Base-by-base conservation (phyloP, 2,329 filamentous ascomycete genomes). In the Fusarium decemcellulare region DNA sequence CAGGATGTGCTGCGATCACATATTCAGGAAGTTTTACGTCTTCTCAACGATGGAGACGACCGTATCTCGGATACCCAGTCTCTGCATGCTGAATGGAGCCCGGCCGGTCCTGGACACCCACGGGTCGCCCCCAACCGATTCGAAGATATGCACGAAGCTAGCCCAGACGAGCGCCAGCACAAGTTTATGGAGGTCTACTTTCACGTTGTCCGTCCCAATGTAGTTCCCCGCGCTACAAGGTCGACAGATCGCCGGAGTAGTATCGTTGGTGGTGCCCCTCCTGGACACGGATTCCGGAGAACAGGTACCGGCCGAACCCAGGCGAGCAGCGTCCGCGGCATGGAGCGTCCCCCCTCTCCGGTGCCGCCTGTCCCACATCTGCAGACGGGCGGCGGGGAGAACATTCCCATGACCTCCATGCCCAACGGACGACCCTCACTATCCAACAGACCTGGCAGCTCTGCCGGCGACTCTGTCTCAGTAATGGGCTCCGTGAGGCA, bases 161-260 rank as follows among this genome's bases (percentile, higher is more conserved):
- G 81, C 12, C 83, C 85, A 0, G 85, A 87, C 29, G 81, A 84
- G 15, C 82, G 85, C 36, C 85, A 88, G 64, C 75, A 81, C 23
- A 79, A 79, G 11, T 81, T 89, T n/a, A 83, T 89, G 79, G 77
- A 82, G 4, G 82, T 86, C 2, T 89, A 89, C 71, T 88, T 88
- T 65, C 67, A 79, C 11, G 71, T 78, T 1, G 79, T 89, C 14
- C 80, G 82, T 6, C 76, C 70, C 4, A 73, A 76, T 4, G 84
- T 87, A 3, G 74, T 83, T 11, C 69, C 73, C 7, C 74, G 76
- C 10, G 79, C 81, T 6, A 67, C 74, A 37, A 67, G 62, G 14
- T 76, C 76, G 12, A 77, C 69, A 15, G 69, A 68, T 10, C 74
- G 72, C 36, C 71, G 77, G 18, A 61, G 65, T 46, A 72, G 75